These are phyloP conservation scores for Pythium rhizo-oryzae DNA, from an alignment of 352 stramenopile genomes.

Conservation along the genomic window DNA sequence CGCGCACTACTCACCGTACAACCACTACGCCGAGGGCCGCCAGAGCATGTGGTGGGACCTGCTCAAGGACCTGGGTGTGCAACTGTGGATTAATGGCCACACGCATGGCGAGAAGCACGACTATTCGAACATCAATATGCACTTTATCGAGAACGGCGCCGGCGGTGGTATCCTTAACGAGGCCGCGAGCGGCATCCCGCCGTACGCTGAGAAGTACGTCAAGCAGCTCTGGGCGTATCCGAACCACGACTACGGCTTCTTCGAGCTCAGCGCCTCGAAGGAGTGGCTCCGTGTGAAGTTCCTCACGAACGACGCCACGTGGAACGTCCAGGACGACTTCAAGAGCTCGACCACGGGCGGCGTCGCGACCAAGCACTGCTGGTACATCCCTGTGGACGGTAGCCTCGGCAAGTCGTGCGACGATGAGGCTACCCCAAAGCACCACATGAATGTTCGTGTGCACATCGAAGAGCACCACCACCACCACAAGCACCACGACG, in stretches of 20 bases:
- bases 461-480: constrained; percentile 15
- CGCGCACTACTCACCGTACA: constrained; percentile 81
- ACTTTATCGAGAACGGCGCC: constrained; percentile 84
- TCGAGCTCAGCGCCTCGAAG: constrained; percentile 57
- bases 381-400: constrained; percentile 61
- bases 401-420: constrained; percentile 36
- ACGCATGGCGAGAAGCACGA: constrained; percentile 81
- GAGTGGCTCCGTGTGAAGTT: constrained; percentile 67
- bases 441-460: constrained; percentile 14
- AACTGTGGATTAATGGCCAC: constrained; percentile 73
- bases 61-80: constrained; percentile 54
- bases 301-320: constrained; percentile 67
- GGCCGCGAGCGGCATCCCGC: constrained; percentile 64
- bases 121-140: constrained; percentile 58
- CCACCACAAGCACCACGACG: constrained; percentile 7
- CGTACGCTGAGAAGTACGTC: constrained; percentile 57
- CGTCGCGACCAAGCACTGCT: constrained; percentile 72
- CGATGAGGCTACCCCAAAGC: constrained; percentile 8
- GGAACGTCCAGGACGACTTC: constrained; percentile 57
- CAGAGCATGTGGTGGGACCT: constrained; percentile 58
- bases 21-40: constrained; percentile 61
- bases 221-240: constrained; percentile 69
- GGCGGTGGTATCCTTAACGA: constrained; percentile 77
- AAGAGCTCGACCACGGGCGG: constrained; percentile 48
- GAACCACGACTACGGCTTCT: constrained; percentile 73